Conservation (phyloP, 805 yeast species). For the Metschnikowia henanensis region DNA sequence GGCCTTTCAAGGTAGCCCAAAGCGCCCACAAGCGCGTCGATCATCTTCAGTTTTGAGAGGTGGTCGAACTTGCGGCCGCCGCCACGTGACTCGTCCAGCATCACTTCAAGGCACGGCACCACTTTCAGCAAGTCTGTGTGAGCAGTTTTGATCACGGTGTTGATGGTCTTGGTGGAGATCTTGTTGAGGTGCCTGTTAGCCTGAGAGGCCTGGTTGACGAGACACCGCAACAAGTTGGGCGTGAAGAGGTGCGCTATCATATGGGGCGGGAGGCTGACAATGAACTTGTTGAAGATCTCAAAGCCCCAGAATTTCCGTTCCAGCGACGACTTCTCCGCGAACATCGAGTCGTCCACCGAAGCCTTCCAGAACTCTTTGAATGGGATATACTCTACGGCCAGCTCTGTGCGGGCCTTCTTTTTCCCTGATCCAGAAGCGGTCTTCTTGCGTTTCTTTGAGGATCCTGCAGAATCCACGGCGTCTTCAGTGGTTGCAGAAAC, state of each 20-base stretch:
- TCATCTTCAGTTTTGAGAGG: conserved; percentile 70
- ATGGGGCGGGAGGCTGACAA: conserved; percentile 23
- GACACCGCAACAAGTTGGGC: conserved; percentile 65
- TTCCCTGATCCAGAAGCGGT: conserved; percentile 25
- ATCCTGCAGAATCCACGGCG: conserved; percentile 20
- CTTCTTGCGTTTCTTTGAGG: conserved; percentile 28
- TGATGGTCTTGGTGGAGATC: conserved; percentile 55
- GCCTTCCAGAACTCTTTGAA: conserved; percentile 73
- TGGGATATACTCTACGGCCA: conserved; percentile 31
- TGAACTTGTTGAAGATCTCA: conserved; percentile 59
- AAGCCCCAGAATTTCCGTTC: conserved; percentile 90
- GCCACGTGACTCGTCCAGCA: conserved; percentile 33
- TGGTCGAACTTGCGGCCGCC: conserved; percentile 75
- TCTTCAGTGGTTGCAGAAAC: no score
- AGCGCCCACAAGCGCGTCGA: conserved; percentile 38
- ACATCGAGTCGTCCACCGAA: conserved; percentile 78
- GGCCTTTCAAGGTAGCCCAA: conserved; percentile 19
- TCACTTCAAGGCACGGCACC: conserved; percentile 26
- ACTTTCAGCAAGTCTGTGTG: conserved; percentile 39
- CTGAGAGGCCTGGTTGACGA: conserved; percentile 76
- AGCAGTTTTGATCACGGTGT: conserved; percentile 41
- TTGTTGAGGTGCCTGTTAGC: conserved; percentile 64
- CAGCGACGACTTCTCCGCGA: conserved; percentile 72
- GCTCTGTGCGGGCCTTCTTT: conserved; percentile 15
- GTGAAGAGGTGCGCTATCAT: conserved; percentile 44